Evolutionary conservation across 2,329 filamentous ascomycete species (phyloP).

Genomic region (Aspergillus novoparasiticus): DNA sequence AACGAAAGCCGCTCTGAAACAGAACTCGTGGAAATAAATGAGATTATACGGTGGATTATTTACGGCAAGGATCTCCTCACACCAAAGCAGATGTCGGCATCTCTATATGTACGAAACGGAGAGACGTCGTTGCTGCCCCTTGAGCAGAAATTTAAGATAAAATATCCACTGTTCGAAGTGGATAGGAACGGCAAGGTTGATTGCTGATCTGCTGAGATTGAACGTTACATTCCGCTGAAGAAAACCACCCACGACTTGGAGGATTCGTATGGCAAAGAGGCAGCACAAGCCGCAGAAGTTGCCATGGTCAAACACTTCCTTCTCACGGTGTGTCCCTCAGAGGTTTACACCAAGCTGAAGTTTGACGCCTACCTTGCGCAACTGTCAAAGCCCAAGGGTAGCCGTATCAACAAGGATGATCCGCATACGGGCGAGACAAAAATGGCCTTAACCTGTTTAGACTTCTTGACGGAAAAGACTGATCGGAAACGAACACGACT

Average conservation of each 20-base stretch:
- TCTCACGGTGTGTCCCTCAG: slow-evolving; percentile 26
- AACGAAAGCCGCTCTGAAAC: slow-evolving; percentile 25
- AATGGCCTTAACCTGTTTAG: slow-evolving; percentile 21
- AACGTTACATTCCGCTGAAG: slow-evolving; percentile 11
- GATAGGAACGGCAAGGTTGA: slow-evolving; percentile 23
- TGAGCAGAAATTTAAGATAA: slow-evolving; percentile 22
- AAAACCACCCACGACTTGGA: not conserved
- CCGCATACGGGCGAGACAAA: slow-evolving; percentile 23
- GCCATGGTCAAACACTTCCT: slow-evolving; percentile 29
- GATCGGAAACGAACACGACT: slow-evolving; percentile 13
- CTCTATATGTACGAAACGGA: slow-evolving; percentile 25
- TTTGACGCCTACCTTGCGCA: slow-evolving; percentile 28
- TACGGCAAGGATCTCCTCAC: slow-evolving; percentile 20
- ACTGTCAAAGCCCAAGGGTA: slow-evolving; percentile 21
- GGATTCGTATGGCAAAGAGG: not conserved
- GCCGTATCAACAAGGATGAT: slow-evolving; percentile 26
- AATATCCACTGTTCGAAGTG: slow-evolving; percentile 24
- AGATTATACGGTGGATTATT: slow-evolving; percentile 31
- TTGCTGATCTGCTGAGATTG: slow-evolving; percentile 23
- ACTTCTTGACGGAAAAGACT: slow-evolving; percentile 17
- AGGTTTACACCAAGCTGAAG: slow-evolving; percentile 26
- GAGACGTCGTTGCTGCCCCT: slow-evolving; percentile 28
- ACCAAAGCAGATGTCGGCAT: slow-evolving; percentile 23
- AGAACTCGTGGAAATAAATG: slow-evolving; percentile 32
- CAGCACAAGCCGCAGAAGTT: slow-evolving; percentile 16